Evolutionary conservation across 2,329 filamentous ascomycete genomes (phyloP).

Genomic region (Fusarium brevicatenulatum): DNA sequence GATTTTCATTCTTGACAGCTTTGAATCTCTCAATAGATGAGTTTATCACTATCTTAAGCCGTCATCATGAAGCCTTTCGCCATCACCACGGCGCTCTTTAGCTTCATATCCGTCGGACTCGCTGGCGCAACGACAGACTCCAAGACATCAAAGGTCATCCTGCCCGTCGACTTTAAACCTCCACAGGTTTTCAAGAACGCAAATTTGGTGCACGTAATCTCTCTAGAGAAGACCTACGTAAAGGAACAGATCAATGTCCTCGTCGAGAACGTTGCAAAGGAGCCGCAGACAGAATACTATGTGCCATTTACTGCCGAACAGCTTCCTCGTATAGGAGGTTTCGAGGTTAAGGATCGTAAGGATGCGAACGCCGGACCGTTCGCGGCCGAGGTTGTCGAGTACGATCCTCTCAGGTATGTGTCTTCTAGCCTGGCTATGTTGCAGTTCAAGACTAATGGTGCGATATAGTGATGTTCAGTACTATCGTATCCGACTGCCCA

Average conservation of each 20-base stretch:
- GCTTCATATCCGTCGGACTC: slow-evolving; percentile 63
- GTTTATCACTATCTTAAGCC: slow-evolving; percentile 38
- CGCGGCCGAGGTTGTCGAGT: slow-evolving; percentile 73
- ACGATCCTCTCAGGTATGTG: slow-evolving; percentile 67
- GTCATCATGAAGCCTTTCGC: slow-evolving; percentile 56
- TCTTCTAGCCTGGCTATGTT: not conserved
- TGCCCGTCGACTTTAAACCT: slow-evolving; percentile 78
- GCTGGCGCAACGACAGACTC: slow-evolving; percentile 51
- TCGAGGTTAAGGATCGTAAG: slow-evolving; percentile 96
- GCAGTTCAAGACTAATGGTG: slow-evolving; percentile 24
- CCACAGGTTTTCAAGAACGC: slow-evolving; percentile 93
- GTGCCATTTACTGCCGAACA: slow-evolving; percentile 83
- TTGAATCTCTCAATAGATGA: slow-evolving; percentile 50
- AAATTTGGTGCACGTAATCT: slow-evolving; percentile 90
- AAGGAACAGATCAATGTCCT: slow-evolving; percentile 94
- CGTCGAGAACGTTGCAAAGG: slow-evolving; percentile 84
- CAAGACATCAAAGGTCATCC: slow-evolving; percentile 66
- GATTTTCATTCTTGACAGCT: slow-evolving; percentile 26
- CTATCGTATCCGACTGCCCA: slow-evolving; percentile 83
- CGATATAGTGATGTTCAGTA: slow-evolving; percentile 74
- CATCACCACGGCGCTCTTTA: slow-evolving; percentile 67
- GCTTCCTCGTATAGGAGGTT: slow-evolving; percentile 80
- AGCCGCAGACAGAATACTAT: slow-evolving; percentile 90
- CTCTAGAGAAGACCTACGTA: slow-evolving; percentile 91
- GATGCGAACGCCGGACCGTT: slow-evolving; percentile 75